Evolutionary conservation across 2,329 filamentous ascomycete species (phyloP), one percentile per base, ranked within the genome.

Genomic region (Botryotinia narcissicola): DNA sequence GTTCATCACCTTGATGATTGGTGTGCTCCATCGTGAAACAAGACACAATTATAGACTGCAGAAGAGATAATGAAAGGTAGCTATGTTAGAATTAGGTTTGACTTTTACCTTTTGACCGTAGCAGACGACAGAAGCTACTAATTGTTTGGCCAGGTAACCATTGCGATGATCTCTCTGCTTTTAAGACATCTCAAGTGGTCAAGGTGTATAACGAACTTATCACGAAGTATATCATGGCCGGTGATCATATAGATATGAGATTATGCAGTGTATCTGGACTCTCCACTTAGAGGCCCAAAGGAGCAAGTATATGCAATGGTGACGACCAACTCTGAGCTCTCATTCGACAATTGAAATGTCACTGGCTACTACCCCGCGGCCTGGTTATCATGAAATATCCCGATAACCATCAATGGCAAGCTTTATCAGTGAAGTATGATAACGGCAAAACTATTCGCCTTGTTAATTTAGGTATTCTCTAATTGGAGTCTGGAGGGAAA

Each of bases 11-110:
- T 18, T 7, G 62, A 67, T 67, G 59, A 20, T 48, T 68, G 22
- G 73, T n/a, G 40, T 46, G 69, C 54, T 64, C 60, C 71, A 75
- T 73, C 32, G 18, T 54, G 37, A 54, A 67, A 51, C 48, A 51
- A 66, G n/a, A 8, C 8, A 68, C 46, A 29, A 16, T 18, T 5
- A 42, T 22, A 20, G 14, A 42, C 9, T 18, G 37, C 35, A 42
- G 48, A 57, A 32, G 4, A 54, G 25, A 57, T 12, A 16, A 18
- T 42, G 12, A 32, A 42, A 35, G 9, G 25, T 6, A 54, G 22
- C 32, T 68, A 40, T 54, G 22, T 10, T 29, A 20, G 37, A 16
- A 25, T 32, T 22, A 1, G 20, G 18, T 57, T 18, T 32, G 7
- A 32, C 37, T 16, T 40, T 57, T 9, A 68, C 9, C 48, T 18